Evolutionary conservation across 2,329 filamentous ascomycete species (phyloP).

Genomic region (Ilyonectria destructans): DNA sequence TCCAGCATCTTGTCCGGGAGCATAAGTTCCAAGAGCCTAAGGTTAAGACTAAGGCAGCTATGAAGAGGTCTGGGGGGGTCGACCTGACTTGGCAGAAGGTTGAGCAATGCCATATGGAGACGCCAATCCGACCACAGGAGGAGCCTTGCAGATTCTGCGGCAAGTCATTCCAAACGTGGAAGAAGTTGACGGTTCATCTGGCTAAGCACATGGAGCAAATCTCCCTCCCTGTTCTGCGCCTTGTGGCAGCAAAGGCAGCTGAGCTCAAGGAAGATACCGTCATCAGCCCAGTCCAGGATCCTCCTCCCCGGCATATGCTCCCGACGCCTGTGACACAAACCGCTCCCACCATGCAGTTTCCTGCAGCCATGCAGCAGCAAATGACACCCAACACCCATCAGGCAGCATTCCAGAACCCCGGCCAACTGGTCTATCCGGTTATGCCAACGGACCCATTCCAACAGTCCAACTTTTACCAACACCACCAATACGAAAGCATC

Average conservation of each 20-base stretch:
- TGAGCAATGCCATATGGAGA: constrained; percentile 83
- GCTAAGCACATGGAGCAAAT: constrained; percentile 96
- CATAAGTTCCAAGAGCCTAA: constrained; percentile 90
- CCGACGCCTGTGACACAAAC: constrained; percentile 48
- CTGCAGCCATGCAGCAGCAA: constrained; percentile 40
- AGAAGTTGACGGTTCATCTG: constrained; percentile 93
- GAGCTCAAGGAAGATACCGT: constrained; percentile 74
- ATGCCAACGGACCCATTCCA: constrained; percentile 49
- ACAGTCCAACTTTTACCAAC: constrained; percentile 45
- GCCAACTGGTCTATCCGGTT: constrained; percentile 48
- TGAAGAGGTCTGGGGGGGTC: constrained; percentile 70
- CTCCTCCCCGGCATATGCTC: constrained; percentile 51
- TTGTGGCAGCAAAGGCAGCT: constrained; percentile 65
- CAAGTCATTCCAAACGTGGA: constrained; percentile 87
- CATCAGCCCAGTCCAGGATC: constrained; percentile 78
- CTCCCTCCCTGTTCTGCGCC: constrained; percentile 82
- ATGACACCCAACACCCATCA: constrained; percentile 41
- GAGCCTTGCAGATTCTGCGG: constrained; percentile 93
- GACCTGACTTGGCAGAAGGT: constrained; percentile 85
- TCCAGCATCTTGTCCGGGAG: constrained; percentile 92
- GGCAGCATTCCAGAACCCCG: constrained; percentile 37
- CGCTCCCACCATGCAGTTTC: constrained; percentile 41
- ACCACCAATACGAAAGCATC: constrained; percentile 49
- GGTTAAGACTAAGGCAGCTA: constrained; percentile 80
- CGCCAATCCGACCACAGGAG: constrained; percentile 75